Conservation (phyloP, 306 rosid species). For the Castanea crenata region DNA sequence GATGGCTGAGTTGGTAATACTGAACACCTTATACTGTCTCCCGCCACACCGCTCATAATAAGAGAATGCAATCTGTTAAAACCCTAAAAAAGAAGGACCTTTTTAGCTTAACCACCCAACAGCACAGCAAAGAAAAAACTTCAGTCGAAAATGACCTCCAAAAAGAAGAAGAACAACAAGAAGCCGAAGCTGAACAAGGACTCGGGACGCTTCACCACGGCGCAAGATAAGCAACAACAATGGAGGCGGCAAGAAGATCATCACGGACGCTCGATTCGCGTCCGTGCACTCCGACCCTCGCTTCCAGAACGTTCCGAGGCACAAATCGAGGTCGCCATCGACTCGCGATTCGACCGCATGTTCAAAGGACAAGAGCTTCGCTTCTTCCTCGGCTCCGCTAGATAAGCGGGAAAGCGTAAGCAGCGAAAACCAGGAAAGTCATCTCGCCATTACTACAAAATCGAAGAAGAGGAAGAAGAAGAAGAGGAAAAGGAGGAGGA, state of each 20-base stretch:
- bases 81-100: no score
- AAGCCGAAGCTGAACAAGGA: constrained; percentile 21
- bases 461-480: constrained; percentile 29
- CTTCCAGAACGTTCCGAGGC: constrained; percentile 68
- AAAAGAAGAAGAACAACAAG: constrained; percentile 6
- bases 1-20: no score
- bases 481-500: constrained; percentile 18
- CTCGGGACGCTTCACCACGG: constrained; percentile 14
- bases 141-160: constrained; percentile 31
- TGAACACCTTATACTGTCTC: no score
- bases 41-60: no score
- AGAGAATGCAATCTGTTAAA: no score
- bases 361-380: constrained; percentile 58
- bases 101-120: no score
- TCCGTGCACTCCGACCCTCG: constrained; percentile 75
- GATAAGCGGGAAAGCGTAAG: constrained; percentile 79
- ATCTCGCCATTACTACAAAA: constrained; percentile 56
- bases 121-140: background rate
- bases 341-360: constrained; percentile 66
- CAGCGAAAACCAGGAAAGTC: constrained; percentile 19
- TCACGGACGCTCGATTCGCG: constrained; percentile 63
- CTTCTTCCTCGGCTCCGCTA: constrained; percentile 58
- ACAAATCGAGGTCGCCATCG: constrained; percentile 59
- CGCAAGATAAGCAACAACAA: background rate
- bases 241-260: constrained; percentile 24